Conservation (phyloP, 345 rosid species). For the Hibiscus mutabilis region DNA sequence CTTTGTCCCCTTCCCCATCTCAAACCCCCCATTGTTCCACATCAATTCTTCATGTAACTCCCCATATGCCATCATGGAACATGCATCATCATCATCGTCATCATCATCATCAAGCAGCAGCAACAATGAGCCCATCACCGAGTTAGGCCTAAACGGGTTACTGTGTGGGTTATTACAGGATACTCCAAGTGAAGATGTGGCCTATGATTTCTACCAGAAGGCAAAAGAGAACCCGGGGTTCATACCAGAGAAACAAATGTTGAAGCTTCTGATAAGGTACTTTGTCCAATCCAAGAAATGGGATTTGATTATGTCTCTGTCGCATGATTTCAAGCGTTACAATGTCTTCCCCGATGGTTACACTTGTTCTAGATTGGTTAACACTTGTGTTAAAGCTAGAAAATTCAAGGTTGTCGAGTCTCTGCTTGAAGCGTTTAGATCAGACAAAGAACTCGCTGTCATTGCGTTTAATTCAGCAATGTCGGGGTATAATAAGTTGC, state of each 20-base stretch:
- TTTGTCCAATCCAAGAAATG: slow-evolving; percentile 49
- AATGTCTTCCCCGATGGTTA: slow-evolving; percentile 48
- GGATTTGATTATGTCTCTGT: slow-evolving; percentile 45
- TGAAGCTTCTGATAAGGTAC: slow-evolving; percentile 53
- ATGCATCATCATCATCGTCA: slow-evolving; percentile 35
- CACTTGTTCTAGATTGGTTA: slow-evolving; percentile 53
- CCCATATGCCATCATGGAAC: slow-evolving; percentile 42
- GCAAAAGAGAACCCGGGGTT: slow-evolving; percentile 47
- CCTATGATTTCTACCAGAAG: slow-evolving; percentile 50
- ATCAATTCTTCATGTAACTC: slow-evolving; percentile 31
- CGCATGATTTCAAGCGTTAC: slow-evolving; percentile 43
- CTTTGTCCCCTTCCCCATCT: slow-evolving; percentile 18
- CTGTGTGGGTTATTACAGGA: slow-evolving; percentile 38
- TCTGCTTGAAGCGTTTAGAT: slow-evolving; percentile 42
- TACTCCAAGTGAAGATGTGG: slow-evolving; percentile 33
- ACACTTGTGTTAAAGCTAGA: slow-evolving; percentile 45
- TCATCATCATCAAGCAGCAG: slow-evolving; percentile 9
- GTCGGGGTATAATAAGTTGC: slow-evolving; percentile 71
- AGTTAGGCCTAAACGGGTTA: slow-evolving; percentile 25
- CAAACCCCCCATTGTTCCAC: slow-evolving; percentile 27
- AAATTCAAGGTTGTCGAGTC: slow-evolving; percentile 43
- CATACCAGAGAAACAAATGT: slow-evolving; percentile 34
- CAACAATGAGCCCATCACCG: slow-evolving; percentile 11
- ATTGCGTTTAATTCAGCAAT: slow-evolving; percentile 58
- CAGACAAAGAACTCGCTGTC: slow-evolving; percentile 29